phyloP scores from a whole-genome alignment of 208 protist species.

The Trypanosoma avium region DNA sequence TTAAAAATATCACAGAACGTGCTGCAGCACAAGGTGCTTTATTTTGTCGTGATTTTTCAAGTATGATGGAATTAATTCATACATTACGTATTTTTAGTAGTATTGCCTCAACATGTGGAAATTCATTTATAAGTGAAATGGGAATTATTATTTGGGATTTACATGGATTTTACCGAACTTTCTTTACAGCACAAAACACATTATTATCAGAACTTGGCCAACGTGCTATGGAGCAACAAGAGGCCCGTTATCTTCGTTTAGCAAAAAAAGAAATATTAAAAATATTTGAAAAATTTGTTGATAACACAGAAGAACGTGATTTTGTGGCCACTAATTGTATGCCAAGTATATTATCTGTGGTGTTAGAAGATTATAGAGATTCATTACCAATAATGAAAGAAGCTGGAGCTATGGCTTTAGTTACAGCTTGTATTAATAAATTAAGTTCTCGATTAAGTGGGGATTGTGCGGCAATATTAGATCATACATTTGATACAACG shows the following conservation, averaged over 20 bases:
- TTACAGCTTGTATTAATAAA: constrained; percentile 89
- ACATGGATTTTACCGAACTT: constrained; percentile 95
- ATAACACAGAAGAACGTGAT: constrained; percentile 79
- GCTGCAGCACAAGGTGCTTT: constrained; percentile 39
- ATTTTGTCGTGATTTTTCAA: constrained; percentile 61
- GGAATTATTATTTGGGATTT: constrained; percentile 92
- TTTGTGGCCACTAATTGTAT: constrained; percentile 91
- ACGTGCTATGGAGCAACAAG: constrained; percentile 29
- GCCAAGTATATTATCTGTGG: constrained; percentile 94
- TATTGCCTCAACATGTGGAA: constrained; percentile 87
- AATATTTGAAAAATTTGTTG: constrained; percentile 95
- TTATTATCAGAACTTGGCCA: constrained; percentile 33
- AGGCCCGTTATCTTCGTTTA: constrained; percentile 80
- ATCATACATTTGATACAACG: constrained; percentile 96
- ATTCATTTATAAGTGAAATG: constrained; percentile 93
- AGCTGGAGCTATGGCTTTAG: constrained; percentile 93
- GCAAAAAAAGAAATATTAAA: constrained; percentile 96
- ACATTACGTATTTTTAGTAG: constrained; percentile 95
- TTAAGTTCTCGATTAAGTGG: constrained; percentile 68
- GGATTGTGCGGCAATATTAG: constrained; percentile 94
- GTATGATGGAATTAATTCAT: constrained; percentile 87
- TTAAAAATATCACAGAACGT: constrained; percentile 59
- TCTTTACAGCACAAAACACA: constrained; percentile 56
- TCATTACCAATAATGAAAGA: constrained; percentile 91
- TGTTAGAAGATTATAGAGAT: constrained; percentile 96